phyloP scores from a whole-genome alignment of 352 stramenopile genomes.

The Globisporangium mamillatum region DNA sequence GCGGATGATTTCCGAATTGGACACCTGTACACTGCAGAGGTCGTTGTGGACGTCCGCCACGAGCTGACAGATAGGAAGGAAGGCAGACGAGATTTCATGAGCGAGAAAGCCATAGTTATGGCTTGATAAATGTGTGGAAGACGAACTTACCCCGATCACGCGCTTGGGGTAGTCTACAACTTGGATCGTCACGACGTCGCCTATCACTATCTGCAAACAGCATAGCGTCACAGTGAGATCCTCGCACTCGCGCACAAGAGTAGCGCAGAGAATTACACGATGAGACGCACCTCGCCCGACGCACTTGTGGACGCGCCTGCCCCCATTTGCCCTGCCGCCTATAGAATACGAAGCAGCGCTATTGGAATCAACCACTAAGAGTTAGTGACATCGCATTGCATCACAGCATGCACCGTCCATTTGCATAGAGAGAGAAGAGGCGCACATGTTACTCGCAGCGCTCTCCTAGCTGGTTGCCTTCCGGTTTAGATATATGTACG shows the following conservation, averaged over 20 bases:
- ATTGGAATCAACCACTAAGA: not conserved
- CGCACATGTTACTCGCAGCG: not conserved
- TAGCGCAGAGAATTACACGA: not conserved
- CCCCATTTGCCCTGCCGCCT: constrained; percentile 25
- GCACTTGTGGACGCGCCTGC: constrained; percentile 33
- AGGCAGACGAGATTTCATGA: not conserved
- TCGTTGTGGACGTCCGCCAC: constrained; percentile 45
- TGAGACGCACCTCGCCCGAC: constrained; percentile 25
- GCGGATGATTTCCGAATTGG: constrained; percentile 41
- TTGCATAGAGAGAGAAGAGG: not conserved
- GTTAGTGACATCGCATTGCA: not conserved
- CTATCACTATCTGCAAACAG: constrained; percentile 46
- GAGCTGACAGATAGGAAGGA: constrained; percentile 30
- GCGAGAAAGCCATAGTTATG: not conserved
- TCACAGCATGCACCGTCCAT: not conserved
- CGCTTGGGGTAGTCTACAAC: constrained; percentile 44
- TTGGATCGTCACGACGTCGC: constrained; percentile 56
- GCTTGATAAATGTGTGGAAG: not conserved
- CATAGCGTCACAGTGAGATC: not conserved
- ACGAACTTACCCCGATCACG: constrained; percentile 46
- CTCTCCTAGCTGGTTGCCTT: not conserved
- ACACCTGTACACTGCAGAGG: constrained; percentile 54
- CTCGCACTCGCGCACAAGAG: constrained; percentile 1
- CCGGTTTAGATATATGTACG: not conserved
- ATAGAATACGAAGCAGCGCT: not conserved